Percentiles rank a stretch among this genome's conserved stretches.
phyloP scores from a whole-genome alignment of 2,329 filamentous ascomycete species.

The Septoria petroselini region DNA sequence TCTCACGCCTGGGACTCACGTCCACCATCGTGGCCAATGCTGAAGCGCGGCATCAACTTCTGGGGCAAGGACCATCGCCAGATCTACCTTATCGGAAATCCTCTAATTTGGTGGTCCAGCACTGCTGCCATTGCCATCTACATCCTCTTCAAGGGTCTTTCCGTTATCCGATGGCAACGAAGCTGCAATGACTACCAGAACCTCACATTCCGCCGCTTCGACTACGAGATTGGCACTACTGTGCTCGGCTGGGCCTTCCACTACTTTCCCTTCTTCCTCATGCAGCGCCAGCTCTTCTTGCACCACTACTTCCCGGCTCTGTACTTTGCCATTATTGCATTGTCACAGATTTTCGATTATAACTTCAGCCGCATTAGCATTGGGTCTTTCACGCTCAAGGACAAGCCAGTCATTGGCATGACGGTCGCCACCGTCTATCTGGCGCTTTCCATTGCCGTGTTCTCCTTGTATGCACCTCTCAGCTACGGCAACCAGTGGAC shows the following conservation, averaged over 20 bases:
- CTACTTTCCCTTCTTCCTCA: conserved; percentile 98
- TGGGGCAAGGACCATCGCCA: conserved; percentile 94
- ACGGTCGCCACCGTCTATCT: conserved; percentile 72
- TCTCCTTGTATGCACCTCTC: conserved; percentile 81
- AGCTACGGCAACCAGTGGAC: conserved; percentile 96
- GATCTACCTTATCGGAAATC: conserved; percentile 94
- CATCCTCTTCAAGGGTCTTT: conserved; percentile 77
- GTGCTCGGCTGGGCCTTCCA: conserved; percentile 95
- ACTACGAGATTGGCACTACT: conserved; percentile 89
- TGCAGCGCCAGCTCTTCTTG: conserved; percentile 96
- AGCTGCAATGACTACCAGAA: conserved; percentile 82
- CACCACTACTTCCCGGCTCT: conserved; percentile 98
- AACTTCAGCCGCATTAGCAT: conserved; percentile 67
- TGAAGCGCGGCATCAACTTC: conserved; percentile 96
- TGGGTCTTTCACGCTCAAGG: conserved; percentile 49
- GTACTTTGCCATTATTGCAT: conserved; percentile 86
- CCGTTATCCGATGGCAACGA: conserved; percentile 90
- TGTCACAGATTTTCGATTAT: conserved; percentile 89
- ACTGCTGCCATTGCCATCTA: conserved; percentile 76
- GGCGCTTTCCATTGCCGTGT: conserved; percentile 68
- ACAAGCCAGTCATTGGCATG: conserved; percentile 71
- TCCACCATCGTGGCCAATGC: conserved; percentile 85
- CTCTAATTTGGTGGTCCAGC: conserved; percentile 89
- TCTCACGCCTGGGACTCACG: conserved; percentile 98
- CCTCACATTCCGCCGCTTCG: conserved; percentile 87